Base-by-base conservation (phyloP, 495 filamentous ascomycete genomes). In the Chaetomium cochliodes region DNA sequence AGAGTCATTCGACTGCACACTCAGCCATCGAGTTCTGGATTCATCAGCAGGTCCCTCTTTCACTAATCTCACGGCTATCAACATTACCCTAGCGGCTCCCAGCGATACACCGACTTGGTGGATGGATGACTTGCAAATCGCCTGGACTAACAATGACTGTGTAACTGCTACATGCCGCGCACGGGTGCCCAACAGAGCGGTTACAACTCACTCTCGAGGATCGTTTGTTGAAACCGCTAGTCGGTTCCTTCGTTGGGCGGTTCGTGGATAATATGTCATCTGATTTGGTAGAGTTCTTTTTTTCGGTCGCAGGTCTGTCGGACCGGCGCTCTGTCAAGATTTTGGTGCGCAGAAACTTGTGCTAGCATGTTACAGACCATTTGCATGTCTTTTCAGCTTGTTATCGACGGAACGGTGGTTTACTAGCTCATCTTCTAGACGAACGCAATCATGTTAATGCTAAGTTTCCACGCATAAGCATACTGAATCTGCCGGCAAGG, bases 121-220 rank as follows among this genome's bases (percentile, higher is more conserved):
- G 79, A 73, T 67, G 18, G 78, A 81, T 54, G 77, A 82, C 63
- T 63, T 81, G 54, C 66, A 75, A 26, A 63, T 81, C 53, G 72
- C 76, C 25, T 81, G 80, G 78, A 72, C 75, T 9, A 71, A 81
- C 64, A 73, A 77, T 59, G 69, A 60, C 41, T 82, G 78, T 65
- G 65, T 72, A 12, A 68, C 71, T 23, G 78, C 75, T 11, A 60
- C 69, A 16, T 80, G 79, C 60, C 75, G 78, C 23, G 69, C 73
- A n/a, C 64, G 63, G 47, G 70, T 78, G 22, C 72, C 74, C 47
- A 70, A 78, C 63, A 69, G 63, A 30, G 18, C 12, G 30, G 6
- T 12, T 16, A 33, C 52, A 3, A 11, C 37, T n/a, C 50, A 25
- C 5, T 20, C n/a, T 12, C 9, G 1, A 3, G 33, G 51, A 46